Evolutionary conservation across 768 basidiomycete genomes (phyloP), one percentile per base, ranked within the genome.

Genomic region (Clavaria fumosa): DNA sequence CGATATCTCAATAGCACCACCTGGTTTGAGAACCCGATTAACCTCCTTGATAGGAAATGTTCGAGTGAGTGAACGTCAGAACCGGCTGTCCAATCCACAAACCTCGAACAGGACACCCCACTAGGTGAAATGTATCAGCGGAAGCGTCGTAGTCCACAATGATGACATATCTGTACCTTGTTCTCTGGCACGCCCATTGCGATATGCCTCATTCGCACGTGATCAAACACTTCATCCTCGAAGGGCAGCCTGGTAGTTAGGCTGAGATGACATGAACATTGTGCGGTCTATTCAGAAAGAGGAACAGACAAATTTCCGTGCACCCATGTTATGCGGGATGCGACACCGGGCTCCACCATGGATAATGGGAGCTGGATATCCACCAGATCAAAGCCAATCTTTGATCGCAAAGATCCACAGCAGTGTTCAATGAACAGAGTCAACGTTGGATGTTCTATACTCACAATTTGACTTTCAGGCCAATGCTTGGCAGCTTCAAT

Each of bases 331-430:
- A 85, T 67, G 17, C 81, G 73, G 3, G 56, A 53, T 5, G 71
- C 68, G 18, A 78, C 48, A 1, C 61, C 60, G 4, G 61, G 51
- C 5, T 73, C 69, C 7, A 83, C 49, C 12, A 70, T 40, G 18
- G 59, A 58, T 23, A 66, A 55, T 17, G 78, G 69, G 37, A 78
- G 63, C 57, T 85, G 82, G 2, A 83, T 60, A 44, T 82, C 74
- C 27, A 82, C 75, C 33, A 85, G 61, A 55, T 85, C 82, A 50
- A 81, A 80, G 30, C 82, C 82, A 42, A 85, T 71, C 80, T 83
- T 37, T 12, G 42, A 23, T 14, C 4, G 27, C 39, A 11, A 34
- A 30, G 27, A 17, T 12, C 11, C 35, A n/a, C 15, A 32, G 20
- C 31, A 32, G 14, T 17, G 37, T 21, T 10, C 9, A 22, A 12